Conservation (phyloP, 331 rosid genomes). For the Dryas integrifolia region DNA sequence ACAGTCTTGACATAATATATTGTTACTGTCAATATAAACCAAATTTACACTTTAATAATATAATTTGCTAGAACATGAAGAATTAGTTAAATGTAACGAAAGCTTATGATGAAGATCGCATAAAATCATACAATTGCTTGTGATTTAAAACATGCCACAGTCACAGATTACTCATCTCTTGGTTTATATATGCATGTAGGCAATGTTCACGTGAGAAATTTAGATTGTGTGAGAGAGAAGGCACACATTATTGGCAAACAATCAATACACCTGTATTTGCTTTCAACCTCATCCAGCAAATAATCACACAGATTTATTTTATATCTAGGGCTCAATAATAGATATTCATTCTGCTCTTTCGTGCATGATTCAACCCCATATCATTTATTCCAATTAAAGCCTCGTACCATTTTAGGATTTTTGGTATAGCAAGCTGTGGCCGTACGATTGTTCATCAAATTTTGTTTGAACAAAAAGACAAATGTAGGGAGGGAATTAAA, state of each 20-base stretch:
- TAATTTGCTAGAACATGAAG: too few species aligned
- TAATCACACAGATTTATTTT: neutral
- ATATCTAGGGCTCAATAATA: neutral
- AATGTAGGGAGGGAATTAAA: neutral
- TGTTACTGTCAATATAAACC: too few species aligned
- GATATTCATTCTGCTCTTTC: neutral
- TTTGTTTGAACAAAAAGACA: constrained; percentile 12
- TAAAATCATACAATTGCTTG: constrained; percentile 13
- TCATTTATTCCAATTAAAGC: neutral
- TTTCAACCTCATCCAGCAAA: constrained; percentile 14
- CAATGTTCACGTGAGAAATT: constrained; percentile 30
- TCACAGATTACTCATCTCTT: constrained; percentile 6
- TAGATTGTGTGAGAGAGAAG: constrained; percentile 16
- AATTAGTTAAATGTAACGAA: neutral
- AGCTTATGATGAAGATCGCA: constrained; percentile 6
- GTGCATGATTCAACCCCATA: neutral
- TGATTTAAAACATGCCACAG: constrained; percentile 14
- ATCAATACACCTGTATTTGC: constrained; percentile 29
- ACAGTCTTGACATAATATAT: too few species aligned
- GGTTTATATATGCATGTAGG: neutral
- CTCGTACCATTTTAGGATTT: neutral
- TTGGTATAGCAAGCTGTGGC: neutral
- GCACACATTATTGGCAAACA: constrained; percentile 4
- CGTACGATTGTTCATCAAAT: neutral
- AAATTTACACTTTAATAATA: too few species aligned